Conservation (phyloP, 2,329 filamentous ascomycete genomes). For the Hymenoscyphus linearis region DNA sequence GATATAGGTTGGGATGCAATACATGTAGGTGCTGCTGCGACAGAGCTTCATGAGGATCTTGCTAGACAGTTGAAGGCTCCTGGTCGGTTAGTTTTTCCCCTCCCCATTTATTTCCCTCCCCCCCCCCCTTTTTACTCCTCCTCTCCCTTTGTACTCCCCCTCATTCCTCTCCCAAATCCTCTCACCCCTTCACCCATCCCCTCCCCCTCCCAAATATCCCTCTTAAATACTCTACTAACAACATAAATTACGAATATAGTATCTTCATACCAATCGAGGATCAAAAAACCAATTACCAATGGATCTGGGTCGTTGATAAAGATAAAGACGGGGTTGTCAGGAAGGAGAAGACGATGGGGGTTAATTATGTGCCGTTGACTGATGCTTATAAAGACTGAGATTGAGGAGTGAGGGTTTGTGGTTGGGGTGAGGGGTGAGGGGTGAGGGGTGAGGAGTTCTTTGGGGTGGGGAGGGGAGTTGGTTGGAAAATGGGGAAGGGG, state of each 20-base stretch:
- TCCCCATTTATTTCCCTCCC: too few species aligned
- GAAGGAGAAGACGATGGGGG: conserved; percentile 60
- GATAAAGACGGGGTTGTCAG: conserved; percentile 55
- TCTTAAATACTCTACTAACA: too few species aligned
- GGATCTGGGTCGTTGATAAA: conserved; percentile 73
- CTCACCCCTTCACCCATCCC: too few species aligned
- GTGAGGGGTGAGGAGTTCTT: too few species aligned
- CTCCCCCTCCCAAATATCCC: too few species aligned
- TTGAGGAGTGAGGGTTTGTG: neutral
- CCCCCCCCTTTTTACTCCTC: too few species aligned
- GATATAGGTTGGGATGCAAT: conserved; percentile 84
- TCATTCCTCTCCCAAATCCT: too few species aligned
- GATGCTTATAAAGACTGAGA: conserved; percentile 49
- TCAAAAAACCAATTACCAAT: conserved; percentile 43
- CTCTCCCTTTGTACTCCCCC: neutral
- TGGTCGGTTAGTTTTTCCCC: conserved; percentile 56
- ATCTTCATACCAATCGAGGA: conserved; percentile 75
- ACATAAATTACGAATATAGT: too few species aligned
- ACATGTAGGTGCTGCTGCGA: conserved; percentile 86
- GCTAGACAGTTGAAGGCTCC: conserved; percentile 73
- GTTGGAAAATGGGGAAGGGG: too few species aligned
- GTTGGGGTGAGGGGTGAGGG: neutral
- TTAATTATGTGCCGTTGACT: conserved; percentile 72
- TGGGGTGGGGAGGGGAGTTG: too few species aligned
- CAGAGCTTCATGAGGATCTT: conserved; percentile 63